Conservation (phyloP, 306 rosid species). For the Quercus rubra region DNA sequence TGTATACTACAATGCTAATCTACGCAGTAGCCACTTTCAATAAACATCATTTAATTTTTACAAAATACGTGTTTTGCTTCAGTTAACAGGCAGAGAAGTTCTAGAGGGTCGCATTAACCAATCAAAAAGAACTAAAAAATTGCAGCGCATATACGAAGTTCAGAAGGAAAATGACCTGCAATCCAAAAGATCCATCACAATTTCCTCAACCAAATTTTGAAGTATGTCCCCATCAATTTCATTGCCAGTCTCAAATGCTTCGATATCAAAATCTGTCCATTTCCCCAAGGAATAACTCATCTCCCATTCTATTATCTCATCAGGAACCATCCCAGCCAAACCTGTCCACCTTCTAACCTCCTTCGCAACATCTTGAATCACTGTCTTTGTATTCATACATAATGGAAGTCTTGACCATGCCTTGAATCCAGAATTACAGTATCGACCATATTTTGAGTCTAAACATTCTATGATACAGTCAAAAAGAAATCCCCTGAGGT, state of each 20-base stretch:
- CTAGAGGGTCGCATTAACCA: slow-evolving; percentile 1
- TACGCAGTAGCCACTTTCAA: not conserved
- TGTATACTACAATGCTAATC: not conserved
- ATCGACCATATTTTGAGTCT: slow-evolving; percentile 44
- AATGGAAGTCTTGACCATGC: slow-evolving; percentile 40
- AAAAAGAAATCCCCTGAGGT: slow-evolving; percentile 46
- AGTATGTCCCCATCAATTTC: slow-evolving; percentile 57
- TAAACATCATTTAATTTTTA: slow-evolving; percentile 28
- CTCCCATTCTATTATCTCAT: slow-evolving; percentile 80
- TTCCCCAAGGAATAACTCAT: slow-evolving; percentile 73
- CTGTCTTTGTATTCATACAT: slow-evolving; percentile 27
- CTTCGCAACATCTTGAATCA: slow-evolving; percentile 45
- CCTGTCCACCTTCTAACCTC: slow-evolving; percentile 54
- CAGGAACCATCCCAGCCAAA: slow-evolving; percentile 60
- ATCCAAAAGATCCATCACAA: slow-evolving; percentile 48
- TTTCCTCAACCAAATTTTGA: slow-evolving; percentile 59
- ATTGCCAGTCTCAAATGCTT: slow-evolving; percentile 68
- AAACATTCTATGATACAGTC: slow-evolving; percentile 68
- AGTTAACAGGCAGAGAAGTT: slow-evolving; percentile 7
- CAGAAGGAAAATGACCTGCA: slow-evolving; percentile 25
- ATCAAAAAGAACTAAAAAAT: slow-evolving; percentile 3
- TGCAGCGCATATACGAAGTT: slow-evolving; percentile 4
- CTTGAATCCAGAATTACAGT: slow-evolving; percentile 45
- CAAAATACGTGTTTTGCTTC: slow-evolving; percentile 29
- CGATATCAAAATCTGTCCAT: slow-evolving; percentile 68